A percentile compares a stretch with the other conserved stretches of the same genome.
These are phyloP conservation scores for Streptanthus diversifolius DNA, from an alignment of 345 rosid species.

Conservation along the genomic window DNA sequence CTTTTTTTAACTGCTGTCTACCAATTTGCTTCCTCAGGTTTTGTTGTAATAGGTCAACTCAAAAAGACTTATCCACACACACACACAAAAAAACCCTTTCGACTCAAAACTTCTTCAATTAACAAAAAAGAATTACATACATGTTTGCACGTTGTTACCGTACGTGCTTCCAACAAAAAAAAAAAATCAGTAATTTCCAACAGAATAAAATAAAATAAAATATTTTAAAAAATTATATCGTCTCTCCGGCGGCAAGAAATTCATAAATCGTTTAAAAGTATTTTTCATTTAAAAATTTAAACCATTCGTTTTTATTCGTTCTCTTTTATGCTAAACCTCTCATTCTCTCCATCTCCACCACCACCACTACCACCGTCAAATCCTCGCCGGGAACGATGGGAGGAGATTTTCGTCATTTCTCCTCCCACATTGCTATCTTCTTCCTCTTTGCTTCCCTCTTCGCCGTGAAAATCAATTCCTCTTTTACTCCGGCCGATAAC, in stretches of 20 bases:
- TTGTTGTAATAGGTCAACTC: background rate
- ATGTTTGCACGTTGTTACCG: conserved; percentile 45
- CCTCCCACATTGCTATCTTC: conserved; percentile 26
- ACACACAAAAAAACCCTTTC: background rate
- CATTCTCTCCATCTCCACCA: background rate
- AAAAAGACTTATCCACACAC: background rate
- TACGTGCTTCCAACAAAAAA: conserved; percentile 46
- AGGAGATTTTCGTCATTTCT: conserved; percentile 34
- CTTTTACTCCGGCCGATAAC: conserved; percentile 47
- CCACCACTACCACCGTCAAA: conserved; percentile 6
- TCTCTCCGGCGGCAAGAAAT: conserved; percentile 18
- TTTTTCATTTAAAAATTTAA: conserved; percentile 16
- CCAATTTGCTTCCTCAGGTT: background rate
- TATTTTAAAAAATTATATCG: background rate
- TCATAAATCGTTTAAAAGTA: background rate
- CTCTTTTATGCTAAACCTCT: conserved; percentile 15
- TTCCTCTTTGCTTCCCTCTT: conserved; percentile 8
- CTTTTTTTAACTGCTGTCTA: conserved; percentile 10
- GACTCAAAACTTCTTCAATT: background rate
- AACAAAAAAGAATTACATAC: conserved; percentile 2
- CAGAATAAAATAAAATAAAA: background rate
- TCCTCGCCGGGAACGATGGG: conserved; percentile 35
- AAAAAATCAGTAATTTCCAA: background rate
- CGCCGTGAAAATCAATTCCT: conserved; percentile 9
- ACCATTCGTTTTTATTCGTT: conserved; percentile 4